Evolutionary conservation across 805 yeast genomes (phyloP), one percentile per base, ranked within the genome.

Genomic region (Peterozyma toletana): DNA sequence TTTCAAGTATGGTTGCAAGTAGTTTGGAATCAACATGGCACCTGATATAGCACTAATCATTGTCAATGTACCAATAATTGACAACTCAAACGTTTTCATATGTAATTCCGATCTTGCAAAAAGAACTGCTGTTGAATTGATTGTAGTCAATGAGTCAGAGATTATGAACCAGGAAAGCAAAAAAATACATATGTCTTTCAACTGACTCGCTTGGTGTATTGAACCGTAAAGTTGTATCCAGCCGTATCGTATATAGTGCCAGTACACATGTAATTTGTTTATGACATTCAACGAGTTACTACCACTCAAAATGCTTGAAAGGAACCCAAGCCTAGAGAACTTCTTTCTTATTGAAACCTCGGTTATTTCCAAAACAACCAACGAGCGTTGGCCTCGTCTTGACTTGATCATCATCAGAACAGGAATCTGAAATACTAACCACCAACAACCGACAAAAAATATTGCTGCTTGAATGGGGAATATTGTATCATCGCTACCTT

Each of bases 111-210:
- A 75, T 42, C 80, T 78, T 2, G 93, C 86, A 63, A 85, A 85
- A 34, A 85, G 57, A 30, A 86, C 78, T 0, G 93, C 91, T 0
- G 93, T 81, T 1, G 89, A 80, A 57, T 84, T 85, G 44, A 85
- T 84, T 0, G 93, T 86, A 1, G 90, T 83, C 10, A 83, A 64
- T 0, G 88, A 80, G 55, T 86, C 95, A 16, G 86, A 77, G 2
- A 85, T 67, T 37, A 86, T 71, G 51, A 85, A 85, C 95, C 95
- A 85, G 1, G 86, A 89, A 0, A 76, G 39, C 9, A 85, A 61
- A 50, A 81, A 85, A 11, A 76, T 70, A n/a, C 76, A 66, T 15
- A 86, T 85, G 52, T 85, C 91, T 49, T 68, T 71, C 53, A 85
- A 61, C 40, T 74, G 61, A 2, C 76, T 67, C 1, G 84, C 87